Evolutionary conservation across 1,139 yeast species (phyloP), one percentile per base, ranked within the genome.

Genomic region (Zygoascus meyerae): DNA sequence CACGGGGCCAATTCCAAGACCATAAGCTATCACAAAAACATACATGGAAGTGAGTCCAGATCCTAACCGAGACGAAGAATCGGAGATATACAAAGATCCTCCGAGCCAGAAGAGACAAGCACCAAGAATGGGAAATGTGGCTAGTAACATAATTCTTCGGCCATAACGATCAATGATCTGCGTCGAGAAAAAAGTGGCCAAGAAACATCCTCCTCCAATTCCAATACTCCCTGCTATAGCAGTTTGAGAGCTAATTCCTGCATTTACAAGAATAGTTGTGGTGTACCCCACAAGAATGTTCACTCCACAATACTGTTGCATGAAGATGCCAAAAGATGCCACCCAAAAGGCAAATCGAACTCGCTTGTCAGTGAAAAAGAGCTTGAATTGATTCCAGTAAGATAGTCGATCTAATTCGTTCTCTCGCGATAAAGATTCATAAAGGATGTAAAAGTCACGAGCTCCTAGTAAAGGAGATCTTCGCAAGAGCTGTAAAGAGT

Each of bases 1-100:
- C 51, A 81, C 86, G 29, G 86, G 86, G 45, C 86, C 87, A 61
- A 81, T 84, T 52, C 86, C 83, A 14, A 81, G 75, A 0, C 85
- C 80, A 62, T 81, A 81, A 47, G 80, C 78, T 44, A 75, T 71
- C 1, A 84, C 64, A 64, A 75, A 81, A 34, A 81, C 60, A 59
- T 81, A 83, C 54, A 83, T 43, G 4, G 46, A 42, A 1, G 48
- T 46, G 10, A 46, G 42, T 2, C 46, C 48, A 5, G 47, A 43
- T 8, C 47, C 48, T 9, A 46, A 32, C 34, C 49, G 16, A 12
- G 39, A 16, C 14, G 16, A 14, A 12, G 46, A 32, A 14, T 47
- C 46, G 12, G 35, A 21, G 12, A 43, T 43, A 16, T 46, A 42
- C 10, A 46, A 34, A 21, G 42, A 33, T 1, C 18, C 46, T 36